phyloP scores from a whole-genome alignment of 2,329 filamentous ascomycete species.

The Phaeosphaeria sp. region DNA sequence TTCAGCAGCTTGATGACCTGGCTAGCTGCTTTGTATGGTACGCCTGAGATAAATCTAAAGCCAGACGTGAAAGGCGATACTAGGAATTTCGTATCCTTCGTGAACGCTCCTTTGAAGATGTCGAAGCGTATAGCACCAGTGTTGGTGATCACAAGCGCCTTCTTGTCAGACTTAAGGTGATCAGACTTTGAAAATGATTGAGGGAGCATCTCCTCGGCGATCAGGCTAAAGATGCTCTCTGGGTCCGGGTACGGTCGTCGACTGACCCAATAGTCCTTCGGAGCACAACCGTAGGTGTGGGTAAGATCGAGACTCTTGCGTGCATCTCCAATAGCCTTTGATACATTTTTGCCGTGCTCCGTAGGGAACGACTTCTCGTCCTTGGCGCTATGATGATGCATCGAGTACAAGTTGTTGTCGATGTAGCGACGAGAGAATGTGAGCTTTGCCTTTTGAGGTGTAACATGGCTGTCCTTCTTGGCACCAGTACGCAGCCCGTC shows the following conservation, averaged over 20 bases:
- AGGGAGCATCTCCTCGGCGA: constrained; percentile 78
- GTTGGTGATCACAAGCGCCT: constrained; percentile 80
- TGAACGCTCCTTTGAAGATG: constrained; percentile 91
- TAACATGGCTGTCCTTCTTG: constrained; percentile 31
- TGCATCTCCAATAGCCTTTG: constrained; percentile 71
- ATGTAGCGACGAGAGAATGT: constrained; percentile 84
- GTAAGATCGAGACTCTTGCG: constrained; percentile 76
- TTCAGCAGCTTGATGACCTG: constrained; percentile 69
- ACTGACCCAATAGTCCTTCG: constrained; percentile 80
- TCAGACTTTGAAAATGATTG: constrained; percentile 61
- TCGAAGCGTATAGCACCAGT: constrained; percentile 94
- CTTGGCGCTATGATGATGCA: constrained; percentile 79
- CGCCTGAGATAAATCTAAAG: constrained; percentile 78
- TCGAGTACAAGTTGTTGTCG: constrained; percentile 88
- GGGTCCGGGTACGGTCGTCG: constrained; percentile 75
- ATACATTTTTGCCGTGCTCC: constrained; percentile 74
- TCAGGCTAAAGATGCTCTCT: constrained; percentile 81
- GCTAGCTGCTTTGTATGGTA: constrained; percentile 78
- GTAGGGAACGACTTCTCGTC: constrained; percentile 79
- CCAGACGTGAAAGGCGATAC: constrained; percentile 87
- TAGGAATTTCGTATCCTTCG: constrained; percentile 83
- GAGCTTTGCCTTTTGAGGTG: constrained; percentile 43
- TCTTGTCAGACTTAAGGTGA: constrained; percentile 57
- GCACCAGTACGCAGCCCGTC: constrained; percentile 64
- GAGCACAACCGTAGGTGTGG: constrained; percentile 80